Percentiles rank a stretch among this genome's conserved stretches.
These are phyloP conservation scores for Fusarium verticillioides DNA, from an alignment of 2,329 filamentous ascomycete genomes.

Conservation along the genomic window DNA sequence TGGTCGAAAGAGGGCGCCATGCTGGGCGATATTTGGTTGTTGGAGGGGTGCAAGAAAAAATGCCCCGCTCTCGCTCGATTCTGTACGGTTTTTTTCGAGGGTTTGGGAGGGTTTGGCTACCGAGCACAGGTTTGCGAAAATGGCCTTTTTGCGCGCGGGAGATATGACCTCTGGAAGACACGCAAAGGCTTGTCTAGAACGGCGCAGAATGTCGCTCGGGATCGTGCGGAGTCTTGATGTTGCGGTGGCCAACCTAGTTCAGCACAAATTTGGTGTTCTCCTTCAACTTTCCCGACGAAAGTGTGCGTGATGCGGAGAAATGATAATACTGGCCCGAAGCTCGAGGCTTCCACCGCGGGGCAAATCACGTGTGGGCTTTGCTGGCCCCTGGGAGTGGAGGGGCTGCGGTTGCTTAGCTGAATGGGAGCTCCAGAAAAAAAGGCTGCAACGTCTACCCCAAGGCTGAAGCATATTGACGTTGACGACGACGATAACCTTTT, in stretches of 20 bases:
- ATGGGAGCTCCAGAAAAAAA: constrained; percentile 47
- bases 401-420: constrained; percentile 41
- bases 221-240: constrained; percentile 45
- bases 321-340: constrained; percentile 51
- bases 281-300: constrained; percentile 49
- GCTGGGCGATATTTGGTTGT: constrained; percentile 58
- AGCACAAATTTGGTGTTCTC: constrained; percentile 55
- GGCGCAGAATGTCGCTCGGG: constrained; percentile 39
- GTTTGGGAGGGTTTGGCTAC: constrained; percentile 34
- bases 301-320: constrained; percentile 55
- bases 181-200: constrained; percentile 39
- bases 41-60: constrained; percentile 50
- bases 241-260: constrained; percentile 44
- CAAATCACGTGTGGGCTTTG: constrained; percentile 53
- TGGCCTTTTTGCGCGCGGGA: constrained; percentile 35
- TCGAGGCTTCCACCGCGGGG: constrained; percentile 48
- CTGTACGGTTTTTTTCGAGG: constrained; percentile 32
- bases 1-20: constrained; percentile 94
- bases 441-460: constrained; percentile 45
- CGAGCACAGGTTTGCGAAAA: constrained; percentile 31
- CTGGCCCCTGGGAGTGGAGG: constrained; percentile 41
- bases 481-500: constrained; percentile 41
- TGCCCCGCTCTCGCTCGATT: constrained; percentile 51
- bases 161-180: constrained; percentile 35
- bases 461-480: constrained; percentile 45